These are phyloP conservation scores for Glarea lozoyensis DNA, from an alignment of 495 filamentous ascomycete species.

Conservation along the genomic window DNA sequence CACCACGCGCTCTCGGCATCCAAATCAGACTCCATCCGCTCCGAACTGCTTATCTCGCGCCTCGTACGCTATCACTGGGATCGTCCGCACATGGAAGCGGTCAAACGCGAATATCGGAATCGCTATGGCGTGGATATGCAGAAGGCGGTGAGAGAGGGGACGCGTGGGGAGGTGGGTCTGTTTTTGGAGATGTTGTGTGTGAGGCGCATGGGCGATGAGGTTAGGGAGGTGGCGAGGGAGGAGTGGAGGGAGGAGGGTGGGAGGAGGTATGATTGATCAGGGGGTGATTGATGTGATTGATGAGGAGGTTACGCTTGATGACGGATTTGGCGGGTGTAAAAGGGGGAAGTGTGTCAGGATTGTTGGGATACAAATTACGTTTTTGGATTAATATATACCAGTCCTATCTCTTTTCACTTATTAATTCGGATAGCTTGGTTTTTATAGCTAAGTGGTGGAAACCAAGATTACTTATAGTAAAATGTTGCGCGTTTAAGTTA, in stretches of 20 bases:
- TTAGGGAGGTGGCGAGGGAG: conserved; percentile 25
- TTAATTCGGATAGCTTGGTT: too few relatives aligned
- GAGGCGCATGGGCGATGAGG: conserved; percentile 42
- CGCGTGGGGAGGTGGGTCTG: conserved; percentile 39
- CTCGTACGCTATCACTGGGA: conserved; percentile 84
- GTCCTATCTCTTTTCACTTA: too few relatives aligned
- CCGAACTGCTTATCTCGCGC: conserved; percentile 74
- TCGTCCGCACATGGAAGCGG: conserved; percentile 56
- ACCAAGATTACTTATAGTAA: too few relatives aligned
- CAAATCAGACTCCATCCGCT: conserved; percentile 50
- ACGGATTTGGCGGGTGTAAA: too few relatives aligned
- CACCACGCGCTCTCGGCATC: conserved; percentile 72
- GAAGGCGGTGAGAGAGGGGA: conserved; percentile 45
- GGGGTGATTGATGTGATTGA: neutral
- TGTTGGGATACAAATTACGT: too few relatives aligned
- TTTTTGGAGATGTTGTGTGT: conserved; percentile 45
- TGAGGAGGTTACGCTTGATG: too few relatives aligned
- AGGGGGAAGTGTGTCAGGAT: too few relatives aligned
- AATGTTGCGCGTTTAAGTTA: too few relatives aligned
- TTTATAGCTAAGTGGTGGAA: too few relatives aligned
- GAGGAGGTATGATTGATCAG: neutral
- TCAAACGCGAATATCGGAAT: conserved; percentile 62
- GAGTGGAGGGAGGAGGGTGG: conserved; percentile 4
- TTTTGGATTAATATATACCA: too few relatives aligned
- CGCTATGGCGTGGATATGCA: conserved; percentile 64